A percentile compares a stretch with the other conserved stretches of the same genome.
phyloP scores from a whole-genome alignment of 2,329 filamentous ascomycete species.

The Lachnellula hyalina region DNA sequence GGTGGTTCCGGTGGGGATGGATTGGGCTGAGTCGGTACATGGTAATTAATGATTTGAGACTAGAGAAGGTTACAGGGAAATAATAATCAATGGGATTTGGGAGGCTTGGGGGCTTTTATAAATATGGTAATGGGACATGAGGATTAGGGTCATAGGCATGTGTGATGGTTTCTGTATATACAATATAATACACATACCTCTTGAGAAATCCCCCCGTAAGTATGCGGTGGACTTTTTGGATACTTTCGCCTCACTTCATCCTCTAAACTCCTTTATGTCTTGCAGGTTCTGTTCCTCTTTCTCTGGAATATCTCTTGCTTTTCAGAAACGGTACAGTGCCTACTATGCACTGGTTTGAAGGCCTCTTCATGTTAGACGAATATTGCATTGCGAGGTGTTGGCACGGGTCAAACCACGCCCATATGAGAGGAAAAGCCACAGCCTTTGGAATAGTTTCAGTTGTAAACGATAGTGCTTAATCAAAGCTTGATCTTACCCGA shows the following conservation, averaged over 20 bases:
- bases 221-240: background rate
- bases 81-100: background rate
- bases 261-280: background rate
- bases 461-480: too few species aligned
- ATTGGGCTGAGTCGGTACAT: slow-evolving; percentile 89
- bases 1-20: slow-evolving; percentile 97
- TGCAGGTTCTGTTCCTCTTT: background rate
- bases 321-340: too few species aligned
- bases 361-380: too few species aligned
- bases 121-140: background rate
- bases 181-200: background rate
- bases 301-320: background rate
- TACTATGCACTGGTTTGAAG: too few species aligned
- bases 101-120: background rate
- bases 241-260: background rate
- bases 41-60: slow-evolving; percentile 82
- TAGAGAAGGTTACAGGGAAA: slow-evolving; percentile 41
- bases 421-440: too few species aligned
- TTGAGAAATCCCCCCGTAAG: background rate
- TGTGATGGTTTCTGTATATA: background rate
- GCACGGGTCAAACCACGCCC: too few species aligned
- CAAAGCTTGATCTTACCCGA: too few species aligned
- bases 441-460: too few species aligned
- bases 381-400: too few species aligned
- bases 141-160: background rate